Percentiles rank a stretch among this genome's conserved stretches.
phyloP scores from a whole-genome alignment of 495 filamentous ascomycete genomes.

The Tetracladium setigerum region DNA sequence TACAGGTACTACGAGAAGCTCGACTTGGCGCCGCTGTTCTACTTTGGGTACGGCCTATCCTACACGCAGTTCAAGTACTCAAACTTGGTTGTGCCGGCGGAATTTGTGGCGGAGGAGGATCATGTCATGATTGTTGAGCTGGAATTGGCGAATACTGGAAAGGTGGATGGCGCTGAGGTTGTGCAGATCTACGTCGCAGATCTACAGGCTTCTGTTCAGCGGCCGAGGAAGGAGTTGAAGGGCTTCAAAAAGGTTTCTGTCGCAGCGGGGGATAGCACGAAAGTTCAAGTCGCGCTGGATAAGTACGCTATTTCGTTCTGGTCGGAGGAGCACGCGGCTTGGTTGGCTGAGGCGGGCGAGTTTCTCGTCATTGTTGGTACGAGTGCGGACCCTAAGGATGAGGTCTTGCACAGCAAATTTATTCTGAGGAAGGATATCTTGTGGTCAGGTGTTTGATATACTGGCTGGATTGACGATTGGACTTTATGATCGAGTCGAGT shows the following conservation, averaged over 20 bases:
- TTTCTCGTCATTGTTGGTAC: too few species aligned
- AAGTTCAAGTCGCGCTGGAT: slow-evolving; percentile 33
- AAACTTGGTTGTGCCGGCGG: slow-evolving; percentile 49
- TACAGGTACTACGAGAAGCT: slow-evolving; percentile 60
- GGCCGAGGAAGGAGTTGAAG: slow-evolving; percentile 69
- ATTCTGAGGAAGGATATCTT: too few species aligned
- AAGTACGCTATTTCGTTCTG: too few species aligned
- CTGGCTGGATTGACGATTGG: too few species aligned
- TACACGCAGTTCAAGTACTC: slow-evolving; percentile 69
- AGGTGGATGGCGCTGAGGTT: slow-evolving; percentile 56
- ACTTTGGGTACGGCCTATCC: slow-evolving; percentile 74
- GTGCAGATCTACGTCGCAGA: slow-evolving; percentile 64
- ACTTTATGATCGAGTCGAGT: too few species aligned
- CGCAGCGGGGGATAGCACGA: slow-evolving; percentile 56
- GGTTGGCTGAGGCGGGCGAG: too few species aligned
- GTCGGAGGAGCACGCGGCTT: too few species aligned
- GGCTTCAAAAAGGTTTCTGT: slow-evolving; percentile 69
- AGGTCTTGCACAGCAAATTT: too few species aligned
- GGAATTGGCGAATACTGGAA: slow-evolving; percentile 59
- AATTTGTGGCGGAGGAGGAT: too few species aligned
- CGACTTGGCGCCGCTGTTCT: slow-evolving; percentile 66
- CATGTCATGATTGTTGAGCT: slow-evolving; percentile 52
- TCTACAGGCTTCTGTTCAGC: slow-evolving; percentile 25
- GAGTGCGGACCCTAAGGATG: too few species aligned
- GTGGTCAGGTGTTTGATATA: too few species aligned